Percentiles rank a stretch among this genome's conserved stretches.
Conservation (phyloP, 306 rosid genomes). For the Styphnolobium japonicum region DNA sequence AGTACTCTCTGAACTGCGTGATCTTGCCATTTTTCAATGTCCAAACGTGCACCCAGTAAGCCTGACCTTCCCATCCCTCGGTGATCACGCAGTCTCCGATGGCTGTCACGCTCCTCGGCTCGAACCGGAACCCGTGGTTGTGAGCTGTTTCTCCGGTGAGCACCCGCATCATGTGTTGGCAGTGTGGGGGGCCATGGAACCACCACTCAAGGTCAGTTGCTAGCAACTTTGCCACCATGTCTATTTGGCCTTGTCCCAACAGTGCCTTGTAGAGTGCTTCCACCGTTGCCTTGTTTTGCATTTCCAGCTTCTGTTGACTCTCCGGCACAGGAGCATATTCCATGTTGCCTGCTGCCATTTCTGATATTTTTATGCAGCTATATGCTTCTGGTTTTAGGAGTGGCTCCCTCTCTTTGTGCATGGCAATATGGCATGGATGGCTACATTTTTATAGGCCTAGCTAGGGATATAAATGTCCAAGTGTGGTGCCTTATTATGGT, state of each 20-base stretch:
- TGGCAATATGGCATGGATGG: background rate
- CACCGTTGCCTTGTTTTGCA: constrained; percentile 48
- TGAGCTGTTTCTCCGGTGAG: constrained; percentile 64
- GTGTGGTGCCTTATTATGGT: background rate
- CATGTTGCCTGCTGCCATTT: background rate
- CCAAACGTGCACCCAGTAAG: constrained; percentile 96
- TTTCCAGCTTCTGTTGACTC: constrained; percentile 1
- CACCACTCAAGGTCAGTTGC: constrained; percentile 86
- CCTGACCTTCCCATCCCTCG: constrained; percentile 92
- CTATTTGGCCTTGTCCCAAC: constrained; percentile 38
- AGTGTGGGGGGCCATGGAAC: constrained; percentile 93
- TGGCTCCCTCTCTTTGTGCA: background rate
- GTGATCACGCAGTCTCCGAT: constrained; percentile 56
- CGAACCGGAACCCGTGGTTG: constrained; percentile 56
- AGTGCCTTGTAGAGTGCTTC: constrained; percentile 65
- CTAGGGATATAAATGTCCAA: background rate
- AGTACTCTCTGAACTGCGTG: constrained; percentile 78
- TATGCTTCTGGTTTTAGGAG: background rate
- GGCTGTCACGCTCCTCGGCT: constrained; percentile 63
- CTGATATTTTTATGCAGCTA: background rate
- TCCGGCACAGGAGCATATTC: background rate
- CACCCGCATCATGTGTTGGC: constrained; percentile 91
- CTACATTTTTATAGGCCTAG: constrained; percentile 21
- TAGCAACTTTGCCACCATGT: constrained; percentile 42
- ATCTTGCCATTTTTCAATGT: constrained; percentile 61